Base-by-base conservation (phyloP, 2,329 filamentous ascomycete species). In the Dendrostoma leiphaemia region DNA sequence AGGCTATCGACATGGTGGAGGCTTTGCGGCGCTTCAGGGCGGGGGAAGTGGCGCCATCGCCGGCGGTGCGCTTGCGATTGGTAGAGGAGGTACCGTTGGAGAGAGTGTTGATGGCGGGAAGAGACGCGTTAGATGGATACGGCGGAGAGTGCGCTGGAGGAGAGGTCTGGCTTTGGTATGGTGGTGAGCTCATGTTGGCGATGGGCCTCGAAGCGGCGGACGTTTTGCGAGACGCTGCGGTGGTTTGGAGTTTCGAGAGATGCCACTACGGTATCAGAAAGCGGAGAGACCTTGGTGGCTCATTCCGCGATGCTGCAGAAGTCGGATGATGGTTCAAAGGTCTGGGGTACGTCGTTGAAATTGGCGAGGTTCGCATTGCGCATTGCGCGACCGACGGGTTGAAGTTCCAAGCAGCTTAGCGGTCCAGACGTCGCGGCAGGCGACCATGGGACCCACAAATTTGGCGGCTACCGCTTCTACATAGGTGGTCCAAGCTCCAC, bases 11-110 rank as follows among this genome's bases (percentile, higher is more conserved):
- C 60, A 84, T 74, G 58, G 71, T 80, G 12, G 86, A 90, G 6
- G 85, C 79, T 66, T 92, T 92, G 65, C 89, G 86, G 44, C 86
- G 85, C 67, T 90, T 90, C 44, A 75, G 69, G 15, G 74, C 67
- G 0, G 74, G 77, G 3, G 71, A 73, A 43, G 76, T 72, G 32
- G 76, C 76, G 9, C 77, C 72, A 51, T 80, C 78, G 48, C 80
- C 78, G 53, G 86, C 69, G 19, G 81, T 78, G 44, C 79, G 76
- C 59, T 86, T 84, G 67, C 88, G 89, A 70, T 86, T 89, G 64
- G 65, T 71, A 13, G 74, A 58, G 19, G 31, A 43, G 8, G 26
- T 13, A 7, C 46, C 51, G 44, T 57, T 57, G 23, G 48, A 28
- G 35, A 38, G 17, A 10, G 58, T 56, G 40, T 50, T 56, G 13